Base-by-base conservation (phyloP, 2,329 filamentous ascomycete species). In the Byssoonygena ceratinophila region DNA sequence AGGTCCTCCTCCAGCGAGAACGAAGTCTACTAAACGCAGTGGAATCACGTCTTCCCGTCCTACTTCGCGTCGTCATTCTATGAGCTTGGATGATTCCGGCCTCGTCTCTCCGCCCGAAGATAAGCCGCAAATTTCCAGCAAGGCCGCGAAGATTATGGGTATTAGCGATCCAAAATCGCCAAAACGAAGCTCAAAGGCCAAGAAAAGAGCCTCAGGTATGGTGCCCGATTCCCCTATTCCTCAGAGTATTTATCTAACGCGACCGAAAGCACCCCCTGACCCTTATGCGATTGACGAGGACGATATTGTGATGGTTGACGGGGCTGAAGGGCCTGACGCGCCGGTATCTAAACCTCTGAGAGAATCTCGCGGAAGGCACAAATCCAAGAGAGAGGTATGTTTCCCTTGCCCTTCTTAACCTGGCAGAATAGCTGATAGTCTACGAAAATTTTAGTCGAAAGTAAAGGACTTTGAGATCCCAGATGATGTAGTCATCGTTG, bases 141-240 rank as follows among this genome's bases (percentile, higher is more conserved):
- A 94, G 68, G 87, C 87, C 25, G 86, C 87, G 29, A 89, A 83
- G 67, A 69, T 91, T 49, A 80, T 92, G 80, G 89, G 72, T 59
- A 68, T 79, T 55, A 73, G 67, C 55, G 69, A 67, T 53, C 65
- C 73, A 59, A 73, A 63, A 60, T 40, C 72, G 73, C 11, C 73
- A 72, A 46, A 73, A 71, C 55, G 72, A 72, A 57, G 74, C 18
- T 53, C 50, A 16, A 46, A 49, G 16, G 34, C 43, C 41, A 56
- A 55, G 29, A 53, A 51, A 53, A 54, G 22, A 48, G 18, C 40
- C 3, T 47, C 47, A 34, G 49, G 51, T 50, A 54, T 37, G 46
- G 44, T 39, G 4, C 6, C n/a, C n/a, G n/a, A 8, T 32, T 34
- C 16, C n/a, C 41, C 29, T 31, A 9, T 39, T 18, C 39, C 31